A percentile compares a stretch with the other conserved stretches of the same genome.
Evolutionary conservation across 1,284 basidiomycete species (phyloP).

Genomic region (Fomitopsis schrenkii): DNA sequence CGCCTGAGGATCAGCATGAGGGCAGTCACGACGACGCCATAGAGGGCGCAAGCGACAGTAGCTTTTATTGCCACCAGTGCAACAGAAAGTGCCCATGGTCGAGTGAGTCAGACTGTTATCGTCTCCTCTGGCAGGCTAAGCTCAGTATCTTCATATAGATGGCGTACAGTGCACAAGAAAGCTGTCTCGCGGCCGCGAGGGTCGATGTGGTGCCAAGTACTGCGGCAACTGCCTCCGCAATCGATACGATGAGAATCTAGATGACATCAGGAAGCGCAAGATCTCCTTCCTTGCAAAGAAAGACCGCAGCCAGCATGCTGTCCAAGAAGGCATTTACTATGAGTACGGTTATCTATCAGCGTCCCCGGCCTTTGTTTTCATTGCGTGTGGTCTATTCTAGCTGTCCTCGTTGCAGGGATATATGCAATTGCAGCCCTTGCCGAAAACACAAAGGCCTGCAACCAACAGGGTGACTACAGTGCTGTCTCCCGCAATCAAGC

Average conservation of each 20-base stretch:
- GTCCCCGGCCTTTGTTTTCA: not conserved
- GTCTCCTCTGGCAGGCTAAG: not conserved
- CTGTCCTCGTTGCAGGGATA: slow-evolving; percentile 62
- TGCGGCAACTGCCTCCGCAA: slow-evolving; percentile 65
- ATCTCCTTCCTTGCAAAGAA: slow-evolving; percentile 15
- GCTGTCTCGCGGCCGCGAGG: slow-evolving; percentile 28
- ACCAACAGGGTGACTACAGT: slow-evolving; percentile 44
- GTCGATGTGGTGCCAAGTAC: slow-evolving; percentile 52
- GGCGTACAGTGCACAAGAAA: slow-evolving; percentile 47
- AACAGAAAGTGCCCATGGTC: slow-evolving; percentile 49
- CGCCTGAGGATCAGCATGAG: slow-evolving; percentile 1
- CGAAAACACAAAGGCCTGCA: slow-evolving; percentile 57
- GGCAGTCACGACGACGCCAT: slow-evolving; percentile 14
- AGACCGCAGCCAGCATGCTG: slow-evolving; percentile 31
- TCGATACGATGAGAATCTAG: slow-evolving; percentile 53
- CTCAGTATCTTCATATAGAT: slow-evolving; percentile 25
- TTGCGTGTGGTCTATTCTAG: slow-evolving; percentile 30
- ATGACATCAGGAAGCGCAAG: slow-evolving; percentile 36
- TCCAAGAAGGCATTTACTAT: slow-evolving; percentile 44
- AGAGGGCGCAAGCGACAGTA: slow-evolving; percentile 31
- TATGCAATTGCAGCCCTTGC: slow-evolving; percentile 64
- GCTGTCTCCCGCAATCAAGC: not conserved
- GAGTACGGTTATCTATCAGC: slow-evolving; percentile 36
- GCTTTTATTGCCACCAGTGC: slow-evolving; percentile 68
- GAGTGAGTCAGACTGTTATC: slow-evolving; percentile 31